Percentiles rank a stretch among this genome's conserved stretches.
These are phyloP conservation scores for Saccharomycopsis microspora DNA, from an alignment of 805 yeast species.

Conservation along the genomic window DNA sequence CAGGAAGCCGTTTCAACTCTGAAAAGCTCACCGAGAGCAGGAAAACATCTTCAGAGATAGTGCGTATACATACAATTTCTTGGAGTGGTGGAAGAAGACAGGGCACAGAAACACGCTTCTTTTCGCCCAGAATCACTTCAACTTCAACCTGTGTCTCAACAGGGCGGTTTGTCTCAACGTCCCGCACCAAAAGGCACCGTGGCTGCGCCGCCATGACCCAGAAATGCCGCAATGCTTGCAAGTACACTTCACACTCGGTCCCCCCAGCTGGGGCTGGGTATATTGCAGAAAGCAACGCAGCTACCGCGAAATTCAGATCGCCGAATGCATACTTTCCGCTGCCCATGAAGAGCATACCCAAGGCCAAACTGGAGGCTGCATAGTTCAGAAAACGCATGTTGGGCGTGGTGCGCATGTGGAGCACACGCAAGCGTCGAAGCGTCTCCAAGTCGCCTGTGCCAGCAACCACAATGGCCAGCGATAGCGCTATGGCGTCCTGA, in stretches of 20 bases:
- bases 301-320: slow-evolving; percentile 48
- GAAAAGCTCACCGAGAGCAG: slow-evolving; percentile 37
- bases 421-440: slow-evolving; percentile 57
- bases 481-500: slow-evolving; percentile 48
- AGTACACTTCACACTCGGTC: slow-evolving; percentile 40
- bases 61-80: slow-evolving; percentile 35
- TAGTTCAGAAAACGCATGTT: slow-evolving; percentile 50
- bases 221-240: slow-evolving; percentile 80
- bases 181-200: slow-evolving; percentile 69
- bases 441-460: slow-evolving; percentile 83
- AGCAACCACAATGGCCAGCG: slow-evolving; percentile 70
- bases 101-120: slow-evolving; percentile 41
- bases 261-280: slow-evolving; percentile 42
- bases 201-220: slow-evolving; percentile 83
- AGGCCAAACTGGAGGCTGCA: slow-evolving; percentile 67
- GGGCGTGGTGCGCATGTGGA: slow-evolving; percentile 45
- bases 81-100: slow-evolving; percentile 54
- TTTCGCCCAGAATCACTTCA: slow-evolving; percentile 28
- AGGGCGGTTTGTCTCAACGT: slow-evolving; percentile 49
- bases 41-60: slow-evolving; percentile 38
- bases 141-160: slow-evolving; percentile 29
- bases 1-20: slow-evolving; percentile 26
- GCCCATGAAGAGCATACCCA: slow-evolving; percentile 83
- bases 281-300: slow-evolving; percentile 60
- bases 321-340: slow-evolving; percentile 85